A percentile compares a stretch with the other conserved stretches of the same genome.
Evolutionary conservation across 1,139 yeast species (phyloP).

Genomic region (Geotrichum klebahnii): DNA sequence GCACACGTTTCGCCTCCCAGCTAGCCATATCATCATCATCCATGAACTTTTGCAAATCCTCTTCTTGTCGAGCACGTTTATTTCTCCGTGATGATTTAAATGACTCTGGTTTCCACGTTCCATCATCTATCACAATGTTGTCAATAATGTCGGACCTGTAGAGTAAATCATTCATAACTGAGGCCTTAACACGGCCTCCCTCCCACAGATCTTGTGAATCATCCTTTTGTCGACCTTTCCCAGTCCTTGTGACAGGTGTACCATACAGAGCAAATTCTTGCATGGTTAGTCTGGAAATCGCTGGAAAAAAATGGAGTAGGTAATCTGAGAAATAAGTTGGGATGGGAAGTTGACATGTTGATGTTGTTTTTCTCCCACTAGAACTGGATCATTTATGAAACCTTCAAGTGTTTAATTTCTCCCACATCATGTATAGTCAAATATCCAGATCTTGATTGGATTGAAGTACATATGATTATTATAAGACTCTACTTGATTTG

Average conservation of each 20-base stretch:
- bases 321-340: slow-evolving; percentile 1
- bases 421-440: too few species aligned
- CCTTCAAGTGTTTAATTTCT: too few species aligned
- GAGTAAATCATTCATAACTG: slow-evolving; percentile 12
- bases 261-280: not conserved
- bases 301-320: not conserved
- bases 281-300: not conserved
- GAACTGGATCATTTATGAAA: too few species aligned
- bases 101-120: slow-evolving; percentile 2
- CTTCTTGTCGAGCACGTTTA: not conserved
- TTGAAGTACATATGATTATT: too few species aligned
- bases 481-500: too few species aligned
- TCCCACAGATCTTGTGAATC: not conserved
- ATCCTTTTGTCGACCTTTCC: not conserved
- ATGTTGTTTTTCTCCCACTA: too few species aligned
- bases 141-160: slow-evolving; percentile 11
- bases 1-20: slow-evolving; percentile 7
- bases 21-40: slow-evolving; percentile 8
- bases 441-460: too few species aligned
- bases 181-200: slow-evolving; percentile 9
- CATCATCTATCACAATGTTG: slow-evolving; percentile 8
- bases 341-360: too few species aligned
- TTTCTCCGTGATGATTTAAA: slow-evolving; percentile 1
- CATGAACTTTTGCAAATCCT: slow-evolving; percentile 2
- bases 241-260: not conserved